Evolutionary conservation across 1,284 basidiomycete species (phyloP), one percentile per base, ranked within the genome.

Genomic region (Ustilago tritici): DNA sequence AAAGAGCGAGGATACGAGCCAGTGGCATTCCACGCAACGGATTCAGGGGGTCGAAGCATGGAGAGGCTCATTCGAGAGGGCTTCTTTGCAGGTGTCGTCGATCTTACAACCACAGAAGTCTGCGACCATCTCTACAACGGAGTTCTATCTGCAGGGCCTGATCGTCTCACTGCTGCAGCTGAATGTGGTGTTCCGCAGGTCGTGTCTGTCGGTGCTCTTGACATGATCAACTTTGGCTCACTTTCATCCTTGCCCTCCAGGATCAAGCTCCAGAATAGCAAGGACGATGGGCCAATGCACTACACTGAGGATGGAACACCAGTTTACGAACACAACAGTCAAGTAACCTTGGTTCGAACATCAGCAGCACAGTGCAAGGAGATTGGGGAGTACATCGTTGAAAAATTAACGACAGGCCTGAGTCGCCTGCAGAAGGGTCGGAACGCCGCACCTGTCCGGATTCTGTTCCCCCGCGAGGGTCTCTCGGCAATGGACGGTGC

Each of bases 211-310:
- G 75, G 75, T 6, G 75, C 70, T 7, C 60, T 77, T 7, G 75
- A 77, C 34, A 77, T 77, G 70, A 73, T 77, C 66, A 77, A 77
- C n/a, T 77, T 73, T 41, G 75, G 75, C 19, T 57, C 63, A 7
- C 14, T 70, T 11, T n/a, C 43, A 3, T 66, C 59, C 14, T 46
- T 77, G 10, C 70, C 75, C 2, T 60, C 66, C 1, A 53, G 47
- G 1, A 59, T 50, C 61, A 54, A 40, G 54, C 46, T 68, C 31
- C 34, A 63, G 11, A 10, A 43, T 4, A 36, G 32, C 8, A 38
- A 55, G 4, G 55, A 55, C 2, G 36, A 61, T 12, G 67, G 67
- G 0, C 65, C 67, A 5, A 14, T 76, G 41, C 74, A 76, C 50
- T 49, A 65, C 40, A 68, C 60, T 14, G 38, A 60, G 3, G 38